A percentile compares a stretch with the other conserved stretches of the same genome.
phyloP scores from a whole-genome alignment of 768 basidiomycete genomes.

The Astraeus odoratus region DNA sequence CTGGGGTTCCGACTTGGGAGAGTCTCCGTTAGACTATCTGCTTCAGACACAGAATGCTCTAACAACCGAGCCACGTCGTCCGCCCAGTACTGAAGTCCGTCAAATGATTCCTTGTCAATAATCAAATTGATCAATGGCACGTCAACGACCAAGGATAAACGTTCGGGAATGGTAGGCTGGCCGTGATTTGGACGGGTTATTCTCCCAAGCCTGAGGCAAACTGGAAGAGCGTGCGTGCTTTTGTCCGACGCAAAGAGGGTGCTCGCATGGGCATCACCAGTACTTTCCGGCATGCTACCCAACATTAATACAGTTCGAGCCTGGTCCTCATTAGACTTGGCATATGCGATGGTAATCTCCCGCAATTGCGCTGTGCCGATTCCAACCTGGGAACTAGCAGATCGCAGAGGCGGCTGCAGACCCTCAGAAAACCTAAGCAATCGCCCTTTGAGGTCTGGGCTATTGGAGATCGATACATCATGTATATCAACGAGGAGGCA shows the following conservation, averaged over 20 bases:
- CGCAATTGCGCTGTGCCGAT: constrained; percentile 37
- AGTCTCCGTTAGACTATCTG: constrained; percentile 22
- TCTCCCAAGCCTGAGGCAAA: constrained; percentile 18
- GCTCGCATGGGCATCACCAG: constrained; percentile 10
- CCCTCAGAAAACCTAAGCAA: constrained; percentile 25
- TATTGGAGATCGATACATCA: constrained; percentile 36
- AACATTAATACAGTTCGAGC: constrained; percentile 46
- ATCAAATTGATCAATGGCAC: constrained; percentile 61
- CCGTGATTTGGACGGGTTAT: constrained; percentile 1
- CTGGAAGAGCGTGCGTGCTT: constrained; percentile 9
- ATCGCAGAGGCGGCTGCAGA: not conserved
- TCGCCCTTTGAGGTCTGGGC: constrained; percentile 13
- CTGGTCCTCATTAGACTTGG: constrained; percentile 29
- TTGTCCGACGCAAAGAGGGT: constrained; percentile 21
- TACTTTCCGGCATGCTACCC: constrained; percentile 33
- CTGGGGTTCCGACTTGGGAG: constrained; percentile 48
- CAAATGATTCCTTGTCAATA: constrained; percentile 58
- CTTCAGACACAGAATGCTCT: constrained; percentile 33
- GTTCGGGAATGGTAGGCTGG: constrained; percentile 2
- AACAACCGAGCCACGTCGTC: constrained; percentile 79
- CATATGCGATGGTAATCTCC: constrained; percentile 45
- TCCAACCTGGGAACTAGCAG: constrained; percentile 2
- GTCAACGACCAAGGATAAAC: constrained; percentile 20
- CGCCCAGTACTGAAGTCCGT: constrained; percentile 79
- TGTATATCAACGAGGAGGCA: constrained; percentile 60